Conservation (phyloP, 352 stramenopile genomes). For the Plasmopara halstedii region DNA sequence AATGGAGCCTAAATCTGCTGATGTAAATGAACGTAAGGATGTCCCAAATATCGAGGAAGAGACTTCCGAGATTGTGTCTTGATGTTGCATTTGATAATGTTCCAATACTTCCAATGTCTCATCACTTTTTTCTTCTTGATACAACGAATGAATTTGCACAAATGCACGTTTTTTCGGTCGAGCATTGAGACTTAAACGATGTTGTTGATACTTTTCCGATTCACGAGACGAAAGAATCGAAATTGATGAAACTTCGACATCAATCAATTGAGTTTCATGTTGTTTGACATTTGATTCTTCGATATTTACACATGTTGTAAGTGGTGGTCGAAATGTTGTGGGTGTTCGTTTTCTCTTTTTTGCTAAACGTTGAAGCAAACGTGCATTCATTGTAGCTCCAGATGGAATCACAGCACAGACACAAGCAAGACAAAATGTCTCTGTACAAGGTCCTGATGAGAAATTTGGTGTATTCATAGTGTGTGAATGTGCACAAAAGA, state of each 20-base stretch:
- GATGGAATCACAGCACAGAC: constrained; percentile 61
- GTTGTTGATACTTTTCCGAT: constrained; percentile 62
- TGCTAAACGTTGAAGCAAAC: constrained; percentile 51
- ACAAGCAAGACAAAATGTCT: constrained; percentile 71
- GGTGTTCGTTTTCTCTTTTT: constrained; percentile 45
- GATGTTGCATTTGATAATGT: constrained; percentile 37
- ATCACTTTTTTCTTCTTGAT: constrained; percentile 3
- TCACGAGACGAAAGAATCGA: constrained; percentile 59
- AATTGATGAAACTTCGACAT: constrained; percentile 47
- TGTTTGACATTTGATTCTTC: constrained; percentile 21
- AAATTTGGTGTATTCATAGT: constrained; percentile 7
- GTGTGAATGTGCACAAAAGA: constrained; percentile 70
- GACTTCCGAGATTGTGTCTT: constrained; percentile 17
- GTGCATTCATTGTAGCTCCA: constrained; percentile 55
- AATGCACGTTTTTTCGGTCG: constrained; percentile 20
- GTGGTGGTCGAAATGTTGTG: constrained; percentile 26
- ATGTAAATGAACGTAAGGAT: constrained; percentile 45
- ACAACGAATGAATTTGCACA: constrained; percentile 12
- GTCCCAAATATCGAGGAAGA: constrained; percentile 33
- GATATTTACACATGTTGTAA: constrained; percentile 27
- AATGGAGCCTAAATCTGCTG: constrained; percentile 26
- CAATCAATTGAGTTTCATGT: neutral
- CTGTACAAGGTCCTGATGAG: constrained; percentile 39
- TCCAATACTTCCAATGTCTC: constrained; percentile 42
- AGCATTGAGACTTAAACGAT: constrained; percentile 45